Conservation (phyloP, 306 rosid species). For the Gastrolobium bilobum region DNA sequence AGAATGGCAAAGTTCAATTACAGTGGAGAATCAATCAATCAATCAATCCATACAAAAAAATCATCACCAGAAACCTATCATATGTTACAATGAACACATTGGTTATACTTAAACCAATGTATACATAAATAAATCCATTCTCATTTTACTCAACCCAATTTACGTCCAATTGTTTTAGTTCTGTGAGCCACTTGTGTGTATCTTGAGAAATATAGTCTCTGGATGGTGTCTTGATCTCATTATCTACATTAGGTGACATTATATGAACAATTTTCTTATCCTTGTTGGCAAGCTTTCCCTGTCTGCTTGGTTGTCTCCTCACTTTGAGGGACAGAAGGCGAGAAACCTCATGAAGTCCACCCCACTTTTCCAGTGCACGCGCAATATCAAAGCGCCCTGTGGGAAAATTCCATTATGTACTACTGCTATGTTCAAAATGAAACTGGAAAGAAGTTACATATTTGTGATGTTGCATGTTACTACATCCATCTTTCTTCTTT, state of each 20-base stretch:
- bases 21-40: too few species aligned
- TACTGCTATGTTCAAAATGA: constrained; percentile 19
- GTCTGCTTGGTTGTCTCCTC: constrained; percentile 78
- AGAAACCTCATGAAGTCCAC: constrained; percentile 92
- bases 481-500: constrained; percentile 18
- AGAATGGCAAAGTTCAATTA: too few species aligned
- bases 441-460: neutral
- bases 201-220: constrained; percentile 71
- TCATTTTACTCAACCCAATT: constrained; percentile 75
- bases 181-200: constrained; percentile 78
- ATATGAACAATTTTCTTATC: constrained; percentile 64
- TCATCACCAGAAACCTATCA: neutral
- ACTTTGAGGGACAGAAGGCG: constrained; percentile 82
- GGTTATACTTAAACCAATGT: neutral
- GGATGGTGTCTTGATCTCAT: constrained; percentile 54
- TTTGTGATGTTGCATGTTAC: neutral
- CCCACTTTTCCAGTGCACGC: constrained; percentile 94
- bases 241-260: constrained; percentile 54
- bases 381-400: constrained; percentile 92
- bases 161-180: constrained; percentile 75
- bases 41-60: too few species aligned
- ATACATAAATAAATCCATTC: neutral
- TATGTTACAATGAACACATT: constrained; percentile 12
- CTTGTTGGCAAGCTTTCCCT: constrained; percentile 52
- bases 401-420: constrained; percentile 31